Evolutionary conservation across 2,329 filamentous ascomycete genomes (phyloP).

Genomic region (Diplocarpon mali): DNA sequence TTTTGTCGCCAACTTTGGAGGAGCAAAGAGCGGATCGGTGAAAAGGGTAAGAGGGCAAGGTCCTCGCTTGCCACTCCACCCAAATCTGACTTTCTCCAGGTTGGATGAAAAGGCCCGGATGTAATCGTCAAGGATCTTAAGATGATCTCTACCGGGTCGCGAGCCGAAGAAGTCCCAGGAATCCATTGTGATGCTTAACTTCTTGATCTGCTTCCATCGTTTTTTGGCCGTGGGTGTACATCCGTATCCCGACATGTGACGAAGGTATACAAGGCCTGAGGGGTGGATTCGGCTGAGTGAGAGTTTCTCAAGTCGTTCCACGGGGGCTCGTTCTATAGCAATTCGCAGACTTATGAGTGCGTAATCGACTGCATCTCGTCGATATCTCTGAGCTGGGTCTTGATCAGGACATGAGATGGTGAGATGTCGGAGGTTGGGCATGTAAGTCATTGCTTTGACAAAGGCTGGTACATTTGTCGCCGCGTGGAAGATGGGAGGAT

Average conservation of each 20-base stretch:
- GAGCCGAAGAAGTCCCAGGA: slow-evolving; percentile 52
- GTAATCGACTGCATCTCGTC: slow-evolving; percentile 74
- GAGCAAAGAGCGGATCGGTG: slow-evolving; percentile 53
- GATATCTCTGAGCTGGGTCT: slow-evolving; percentile 55
- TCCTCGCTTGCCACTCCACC: slow-evolving; percentile 63
- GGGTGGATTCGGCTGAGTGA: slow-evolving; percentile 67
- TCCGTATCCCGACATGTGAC: slow-evolving; percentile 63
- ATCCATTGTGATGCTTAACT: slow-evolving; percentile 62
- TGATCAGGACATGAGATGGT: slow-evolving; percentile 68
- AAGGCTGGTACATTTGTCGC: slow-evolving; percentile 82
- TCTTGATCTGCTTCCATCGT: slow-evolving; percentile 68
- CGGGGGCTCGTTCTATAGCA: slow-evolving; percentile 61
- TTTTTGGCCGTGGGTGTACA: slow-evolving; percentile 59
- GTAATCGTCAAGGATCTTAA: slow-evolving; percentile 73
- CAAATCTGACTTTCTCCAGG: slow-evolving; percentile 63
- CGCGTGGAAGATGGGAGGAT: slow-evolving; percentile 80
- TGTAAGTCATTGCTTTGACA: slow-evolving; percentile 57
- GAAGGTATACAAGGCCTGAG: slow-evolving; percentile 64
- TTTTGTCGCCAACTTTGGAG: slow-evolving; percentile 42
- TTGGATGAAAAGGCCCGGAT: slow-evolving; percentile 56
- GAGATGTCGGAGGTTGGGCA: slow-evolving; percentile 63
- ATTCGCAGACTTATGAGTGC: slow-evolving; percentile 80
- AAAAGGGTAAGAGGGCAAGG: slow-evolving; percentile 62
- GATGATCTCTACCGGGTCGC: slow-evolving; percentile 54
- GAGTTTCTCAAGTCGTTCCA: slow-evolving; percentile 55